Evolutionary conservation across 768 basidiomycete species (phyloP).

Genomic region (Pleurotus ostreatus): DNA sequence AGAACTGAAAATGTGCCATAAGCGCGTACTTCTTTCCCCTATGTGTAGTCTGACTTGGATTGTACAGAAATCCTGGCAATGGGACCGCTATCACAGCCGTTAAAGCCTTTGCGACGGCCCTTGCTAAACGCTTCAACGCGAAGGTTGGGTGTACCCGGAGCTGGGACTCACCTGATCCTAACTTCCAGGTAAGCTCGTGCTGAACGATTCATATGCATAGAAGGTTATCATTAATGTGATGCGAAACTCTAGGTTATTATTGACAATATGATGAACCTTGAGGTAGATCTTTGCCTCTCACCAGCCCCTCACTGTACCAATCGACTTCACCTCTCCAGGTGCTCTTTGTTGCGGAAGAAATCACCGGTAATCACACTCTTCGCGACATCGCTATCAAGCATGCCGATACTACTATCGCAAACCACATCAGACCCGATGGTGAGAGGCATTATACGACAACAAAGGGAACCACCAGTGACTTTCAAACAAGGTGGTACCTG

Average conservation of each 20-base stretch:
- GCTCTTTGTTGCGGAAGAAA: conserved; percentile 50
- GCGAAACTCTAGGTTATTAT: conserved; percentile 53
- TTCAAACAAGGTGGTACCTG: conserved; percentile 38
- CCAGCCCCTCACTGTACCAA: neutral
- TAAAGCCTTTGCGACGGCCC: conserved; percentile 50
- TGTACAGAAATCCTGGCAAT: conserved; percentile 51
- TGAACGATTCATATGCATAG: no score
- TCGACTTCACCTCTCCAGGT: conserved; percentile 18
- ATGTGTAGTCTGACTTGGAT: neutral
- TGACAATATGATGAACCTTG: conserved; percentile 80
- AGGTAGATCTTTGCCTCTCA: conserved; percentile 22
- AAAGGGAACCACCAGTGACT: neutral
- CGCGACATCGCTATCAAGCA: conserved; percentile 59
- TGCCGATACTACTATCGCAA: conserved; percentile 61
- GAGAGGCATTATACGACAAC: conserved; percentile 6
- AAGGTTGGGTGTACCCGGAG: conserved; percentile 67
- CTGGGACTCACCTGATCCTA: conserved; percentile 58
- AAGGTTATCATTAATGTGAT: neutral
- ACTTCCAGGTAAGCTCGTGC: conserved; percentile 43
- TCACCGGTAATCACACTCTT: conserved; percentile 58
- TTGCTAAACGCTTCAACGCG: conserved; percentile 55
- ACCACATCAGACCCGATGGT: conserved; percentile 67
- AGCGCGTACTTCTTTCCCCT: neutral
- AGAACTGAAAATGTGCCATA: conserved; percentile 53
- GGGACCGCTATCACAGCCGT: conserved; percentile 51